Base-by-base conservation (phyloP, 1,284 basidiomycete genomes). In the Rhodotorula sp. region DNA sequence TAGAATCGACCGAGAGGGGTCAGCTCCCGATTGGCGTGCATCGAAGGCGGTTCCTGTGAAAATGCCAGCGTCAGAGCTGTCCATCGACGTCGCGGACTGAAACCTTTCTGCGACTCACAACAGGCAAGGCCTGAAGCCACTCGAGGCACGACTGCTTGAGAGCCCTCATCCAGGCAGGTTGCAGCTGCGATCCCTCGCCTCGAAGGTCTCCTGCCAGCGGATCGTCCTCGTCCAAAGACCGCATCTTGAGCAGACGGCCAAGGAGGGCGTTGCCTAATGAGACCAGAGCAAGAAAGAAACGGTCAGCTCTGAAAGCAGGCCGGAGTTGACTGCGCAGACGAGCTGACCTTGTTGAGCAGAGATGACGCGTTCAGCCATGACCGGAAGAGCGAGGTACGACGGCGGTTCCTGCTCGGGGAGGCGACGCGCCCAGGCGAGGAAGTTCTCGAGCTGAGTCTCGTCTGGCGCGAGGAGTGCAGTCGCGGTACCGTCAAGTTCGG, bases 101-200 rank as follows among this genome's bases (percentile, higher is more conserved):
- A 14, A 1, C 3, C 12, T 12, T 14, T n/a, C 23, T 3, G 8
- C 8, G 46, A 81, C 87, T 77, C 78, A 92, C 93, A 67, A 85
- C 82, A 59, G 93, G 94, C 6, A 97, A 82, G 62, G 87, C 85
- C 12, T 83, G 84, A 52, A 94, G 85, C 92, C 93, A 96, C 80
- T 93, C 91, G 59, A 86, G 85, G 79, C 91, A 91, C 59, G 91
- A 88, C 59, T 90, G 88, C 67, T 89, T 85, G 49, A 97, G 83
- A 23, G 87, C 85, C 54, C 90, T 87, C 94, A 97, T 97, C 94
- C 94, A 97, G 1, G 90, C 90, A 3, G 94, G 94, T 79, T 93
- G 90, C 23, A 72, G 67, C 1, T 68, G 65, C 68, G 90, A 87
- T 7, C 86, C 86, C 66, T 87, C 87, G 47, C 86, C 84, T 78